phyloP scores from a whole-genome alignment of 2,329 filamentous ascomycete species.

The Colletotrichum tanaceti region DNA sequence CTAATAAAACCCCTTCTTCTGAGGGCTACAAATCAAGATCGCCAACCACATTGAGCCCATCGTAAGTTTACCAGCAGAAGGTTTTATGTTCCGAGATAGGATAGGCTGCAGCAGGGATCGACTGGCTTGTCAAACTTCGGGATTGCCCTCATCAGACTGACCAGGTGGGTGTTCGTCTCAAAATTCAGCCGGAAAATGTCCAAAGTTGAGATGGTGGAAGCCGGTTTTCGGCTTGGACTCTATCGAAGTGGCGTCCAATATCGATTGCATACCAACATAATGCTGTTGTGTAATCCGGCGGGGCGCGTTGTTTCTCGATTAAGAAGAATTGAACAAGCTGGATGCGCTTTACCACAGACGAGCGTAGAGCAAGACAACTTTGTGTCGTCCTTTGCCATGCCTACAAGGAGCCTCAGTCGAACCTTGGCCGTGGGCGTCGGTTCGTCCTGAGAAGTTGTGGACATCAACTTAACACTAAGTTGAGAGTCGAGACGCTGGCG shows the following conservation, averaged over 20 bases:
- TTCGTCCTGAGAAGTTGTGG: neutral
- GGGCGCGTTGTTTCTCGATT: neutral
- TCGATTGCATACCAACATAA: neutral
- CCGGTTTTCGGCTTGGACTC: neutral
- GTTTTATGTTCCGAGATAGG: too few relatives aligned
- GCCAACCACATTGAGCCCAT: neutral
- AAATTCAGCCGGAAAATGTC: too few relatives aligned
- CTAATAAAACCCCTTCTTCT: neutral
- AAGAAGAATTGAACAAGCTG: neutral
- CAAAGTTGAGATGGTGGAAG: neutral
- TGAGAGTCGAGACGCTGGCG: neutral
- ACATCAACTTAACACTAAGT: neutral
- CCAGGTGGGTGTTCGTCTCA: slow-evolving; percentile 2
- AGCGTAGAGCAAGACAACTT: neutral
- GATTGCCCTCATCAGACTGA: neutral
- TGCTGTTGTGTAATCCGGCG: neutral
- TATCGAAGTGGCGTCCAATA: neutral
- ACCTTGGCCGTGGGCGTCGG: too few relatives aligned
- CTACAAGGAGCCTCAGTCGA: neutral
- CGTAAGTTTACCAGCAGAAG: too few relatives aligned
- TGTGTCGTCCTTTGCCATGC: neutral
- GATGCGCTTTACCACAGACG: neutral
- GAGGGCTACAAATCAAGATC: neutral
- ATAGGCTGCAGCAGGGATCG: too few relatives aligned
- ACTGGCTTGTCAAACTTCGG: too few relatives aligned